Evolutionary conservation across 78 protist genomes (phyloP).

Genomic region (Isochrysis galbana): DNA sequence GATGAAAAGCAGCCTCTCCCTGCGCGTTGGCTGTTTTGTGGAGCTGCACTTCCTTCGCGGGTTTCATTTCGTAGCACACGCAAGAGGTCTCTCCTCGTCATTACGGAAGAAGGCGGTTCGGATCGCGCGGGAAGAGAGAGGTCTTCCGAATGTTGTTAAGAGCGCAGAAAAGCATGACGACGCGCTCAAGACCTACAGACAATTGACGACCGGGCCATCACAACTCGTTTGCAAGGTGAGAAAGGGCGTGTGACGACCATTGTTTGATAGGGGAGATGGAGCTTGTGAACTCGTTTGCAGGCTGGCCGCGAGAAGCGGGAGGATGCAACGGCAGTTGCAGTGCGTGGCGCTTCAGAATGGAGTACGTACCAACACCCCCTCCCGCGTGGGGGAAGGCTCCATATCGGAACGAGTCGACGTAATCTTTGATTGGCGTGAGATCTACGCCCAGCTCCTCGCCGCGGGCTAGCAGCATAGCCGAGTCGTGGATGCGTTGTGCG

Average conservation of each 20-base stretch:
- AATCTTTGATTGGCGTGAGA: constrained; percentile 34
- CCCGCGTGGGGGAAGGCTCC: constrained; percentile 99
- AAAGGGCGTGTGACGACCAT: no score
- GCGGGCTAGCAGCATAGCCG: constrained; percentile 68
- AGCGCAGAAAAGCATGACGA: constrained; percentile 93
- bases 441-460: constrained; percentile 17
- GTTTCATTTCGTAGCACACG: not conserved
- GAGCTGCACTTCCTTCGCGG: no score
- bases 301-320: no score
- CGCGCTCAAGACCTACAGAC: constrained; percentile 95
- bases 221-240: no score
- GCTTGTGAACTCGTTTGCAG: no score
- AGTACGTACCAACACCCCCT: constrained; percentile 95
- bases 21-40: no score
- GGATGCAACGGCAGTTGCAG: no score
- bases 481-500: constrained; percentile 98
- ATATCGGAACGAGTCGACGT: constrained; percentile 92
- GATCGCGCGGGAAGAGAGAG: constrained; percentile 97
- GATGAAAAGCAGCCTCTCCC: no score
- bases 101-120: constrained; percentile 85
- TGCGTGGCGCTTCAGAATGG: no score
- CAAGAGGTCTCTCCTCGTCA: no score
- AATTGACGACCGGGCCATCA: no score
- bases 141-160: constrained; percentile 90
- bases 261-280: no score